Base-by-base conservation (phyloP, 768 basidiomycete species). In the Bullera alba region DNA sequence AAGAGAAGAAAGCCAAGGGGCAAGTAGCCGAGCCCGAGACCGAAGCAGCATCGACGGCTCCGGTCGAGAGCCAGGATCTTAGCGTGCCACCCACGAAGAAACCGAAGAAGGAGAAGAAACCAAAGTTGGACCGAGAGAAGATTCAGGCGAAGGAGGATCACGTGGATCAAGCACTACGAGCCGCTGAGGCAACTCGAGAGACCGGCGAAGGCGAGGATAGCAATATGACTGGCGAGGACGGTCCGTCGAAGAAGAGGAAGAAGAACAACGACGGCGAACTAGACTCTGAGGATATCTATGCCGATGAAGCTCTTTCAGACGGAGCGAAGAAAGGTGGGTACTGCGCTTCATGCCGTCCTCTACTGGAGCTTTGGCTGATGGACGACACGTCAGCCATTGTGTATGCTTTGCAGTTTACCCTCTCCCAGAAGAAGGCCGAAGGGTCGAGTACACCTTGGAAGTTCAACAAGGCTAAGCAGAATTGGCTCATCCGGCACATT, bases 281-380 rank as follows among this genome's bases (percentile, higher is more conserved):
- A 25, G 12, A 21, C 12, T 43, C 27, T 14, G 42, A 28, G 12
- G 42, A 43, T 10, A 43, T 43, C 19, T 25, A 26, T 14, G 17
- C 6, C 21, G 48, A 53, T 37, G 27, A 17, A 37, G 26, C 7
- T 16, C n/a, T 53, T 7, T 42, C 46, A 4, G 52, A 53, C 21
- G 26, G 30, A 25, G 52, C 52, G 3, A 35, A 53, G 39, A 53
- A 48, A 34, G 52, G 52, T 53, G 35, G 34, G 46, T 46, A 34
- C 21, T 22, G 8, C 23, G 14, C 23, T 19, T 12, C 5, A 21
- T 43, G 12, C 21, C 6, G 12, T 43, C 19, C 27, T 25, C 7
- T 10, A 12, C 12, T 26, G 6, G 6, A 14, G 42, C n/a, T n/a
- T n/a, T n/a, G 12, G 42, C 42, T 43, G 25, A 43, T 19, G 37